phyloP scores from a whole-genome alignment of 208 protist genomes.

The Crithidia expoeki region DNA sequence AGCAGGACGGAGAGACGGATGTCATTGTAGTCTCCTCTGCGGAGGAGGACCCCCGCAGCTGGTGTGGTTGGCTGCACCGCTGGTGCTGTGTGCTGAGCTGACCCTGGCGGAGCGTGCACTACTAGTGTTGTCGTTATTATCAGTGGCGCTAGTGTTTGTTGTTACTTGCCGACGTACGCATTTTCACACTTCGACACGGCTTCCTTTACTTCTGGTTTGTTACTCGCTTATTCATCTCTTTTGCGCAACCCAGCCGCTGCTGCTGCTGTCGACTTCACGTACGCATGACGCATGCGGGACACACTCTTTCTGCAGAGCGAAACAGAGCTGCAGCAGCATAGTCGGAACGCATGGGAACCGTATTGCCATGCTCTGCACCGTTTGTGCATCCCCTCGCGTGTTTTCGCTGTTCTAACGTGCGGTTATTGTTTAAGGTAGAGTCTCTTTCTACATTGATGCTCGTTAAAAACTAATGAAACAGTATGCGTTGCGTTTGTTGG shows the following conservation, averaged over 20 bases:
- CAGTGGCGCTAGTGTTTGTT: no score
- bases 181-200: no score
- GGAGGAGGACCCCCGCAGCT: conserved; percentile 5
- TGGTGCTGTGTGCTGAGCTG: conserved; percentile 19
- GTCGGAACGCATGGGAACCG: no score
- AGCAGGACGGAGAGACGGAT: conserved; percentile 15
- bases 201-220: no score
- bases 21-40: conserved; percentile 25
- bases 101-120: not conserved
- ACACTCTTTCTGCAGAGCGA: no score
- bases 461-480: not conserved
- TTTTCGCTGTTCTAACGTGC: no score
- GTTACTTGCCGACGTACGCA: no score
- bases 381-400: no score
- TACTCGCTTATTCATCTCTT: no score
- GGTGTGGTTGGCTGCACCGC: conserved; percentile 16
- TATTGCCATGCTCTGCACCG: no score
- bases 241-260: not conserved
- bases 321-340: no score
- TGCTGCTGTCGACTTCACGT: not conserved
- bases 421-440: not conserved
- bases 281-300: not conserved
- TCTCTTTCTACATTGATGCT: not conserved
- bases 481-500: no score
- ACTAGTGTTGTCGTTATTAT: conserved; percentile 3